Conservation (phyloP, 1,139 yeast genomes). For the Meyerozyma sp. region DNA sequence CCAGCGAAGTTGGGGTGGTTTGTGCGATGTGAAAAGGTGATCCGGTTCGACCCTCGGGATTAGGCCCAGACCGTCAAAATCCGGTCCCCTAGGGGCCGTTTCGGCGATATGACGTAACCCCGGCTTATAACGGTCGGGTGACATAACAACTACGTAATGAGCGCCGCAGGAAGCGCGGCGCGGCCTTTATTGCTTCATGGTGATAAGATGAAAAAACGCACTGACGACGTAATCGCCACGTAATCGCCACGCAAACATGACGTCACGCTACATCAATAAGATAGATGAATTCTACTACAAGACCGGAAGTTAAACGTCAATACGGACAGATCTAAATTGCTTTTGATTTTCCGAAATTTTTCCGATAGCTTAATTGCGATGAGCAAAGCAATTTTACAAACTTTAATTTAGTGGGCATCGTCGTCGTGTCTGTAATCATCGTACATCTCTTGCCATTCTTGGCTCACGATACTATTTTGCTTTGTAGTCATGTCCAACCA, state of each 20-base stretch:
- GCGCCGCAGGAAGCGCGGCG: background rate
- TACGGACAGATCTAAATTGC: too few relatives aligned
- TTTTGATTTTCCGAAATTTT: too few relatives aligned
- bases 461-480: constrained; percentile 19
- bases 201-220: background rate
- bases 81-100: background rate
- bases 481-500: constrained; percentile 18
- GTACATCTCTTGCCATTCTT: constrained; percentile 32
- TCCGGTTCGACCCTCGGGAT: too few relatives aligned
- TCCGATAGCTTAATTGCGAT: too few relatives aligned
- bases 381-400: background rate
- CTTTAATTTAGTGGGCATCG: constrained; percentile 12
- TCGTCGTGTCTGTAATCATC: constrained; percentile 41
- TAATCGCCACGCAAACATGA: background rate
- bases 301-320: background rate
- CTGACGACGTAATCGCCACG: background rate
- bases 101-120: background rate
- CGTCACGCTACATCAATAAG: background rate
- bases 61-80: background rate
- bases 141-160: background rate
- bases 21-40: too few relatives aligned
- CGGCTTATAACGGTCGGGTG: background rate
- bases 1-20: too few relatives aligned
- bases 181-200: background rate
- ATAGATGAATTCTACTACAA: background rate